Evolutionary conservation across 169 alveolate genomes (phyloP).

Genomic region (Eimeria praecox): DNA sequence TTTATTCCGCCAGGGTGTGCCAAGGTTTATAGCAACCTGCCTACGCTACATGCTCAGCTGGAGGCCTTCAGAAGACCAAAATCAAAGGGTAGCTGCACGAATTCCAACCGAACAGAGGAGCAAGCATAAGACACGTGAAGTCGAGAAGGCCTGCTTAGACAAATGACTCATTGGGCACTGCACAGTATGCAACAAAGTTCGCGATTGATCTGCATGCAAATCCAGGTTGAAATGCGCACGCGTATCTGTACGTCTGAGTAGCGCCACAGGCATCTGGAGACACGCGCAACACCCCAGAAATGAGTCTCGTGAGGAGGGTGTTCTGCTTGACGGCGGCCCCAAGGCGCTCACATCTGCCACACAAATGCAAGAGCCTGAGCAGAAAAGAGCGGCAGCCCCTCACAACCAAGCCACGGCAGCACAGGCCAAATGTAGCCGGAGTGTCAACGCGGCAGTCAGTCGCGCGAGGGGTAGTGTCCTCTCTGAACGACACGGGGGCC

Average conservation of each 20-base stretch:
- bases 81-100: neutral
- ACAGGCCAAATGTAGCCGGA: neutral
- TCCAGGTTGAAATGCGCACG: neutral
- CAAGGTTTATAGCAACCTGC: neutral
- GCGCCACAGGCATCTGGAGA: neutral
- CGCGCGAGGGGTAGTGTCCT: neutral
- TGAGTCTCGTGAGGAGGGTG: neutral
- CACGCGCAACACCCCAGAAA: neutral
- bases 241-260: neutral
- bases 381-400: neutral
- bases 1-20: too few relatives aligned
- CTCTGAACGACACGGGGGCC: constrained; percentile 25
- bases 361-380: neutral
- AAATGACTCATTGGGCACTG: neutral
- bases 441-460: neutral
- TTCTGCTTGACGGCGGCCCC: neutral
- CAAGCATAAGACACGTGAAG: neutral
- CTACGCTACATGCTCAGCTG: neutral
- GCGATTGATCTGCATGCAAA: neutral
- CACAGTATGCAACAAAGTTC: neutral
- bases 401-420: neutral
- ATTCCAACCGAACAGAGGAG: neutral
- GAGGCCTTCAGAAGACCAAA: neutral
- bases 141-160: neutral
- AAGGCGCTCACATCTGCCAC: constrained; percentile 5